Conservation (phyloP, 306 rosid species). For the Hippophae gyantsensis region DNA sequence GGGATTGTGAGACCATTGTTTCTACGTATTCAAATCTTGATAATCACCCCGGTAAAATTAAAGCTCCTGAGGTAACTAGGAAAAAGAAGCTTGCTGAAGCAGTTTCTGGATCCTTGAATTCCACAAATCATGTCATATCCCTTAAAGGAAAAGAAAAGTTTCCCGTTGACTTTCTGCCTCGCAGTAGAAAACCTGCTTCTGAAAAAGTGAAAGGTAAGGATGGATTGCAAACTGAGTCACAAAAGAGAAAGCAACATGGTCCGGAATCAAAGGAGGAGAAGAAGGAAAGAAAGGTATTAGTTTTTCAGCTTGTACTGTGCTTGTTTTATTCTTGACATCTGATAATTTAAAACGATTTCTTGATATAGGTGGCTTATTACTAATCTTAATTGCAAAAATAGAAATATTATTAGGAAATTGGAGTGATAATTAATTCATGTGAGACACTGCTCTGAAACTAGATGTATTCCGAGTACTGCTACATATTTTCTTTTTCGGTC, state of each 20-base stretch:
- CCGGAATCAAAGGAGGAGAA: conserved; percentile 79
- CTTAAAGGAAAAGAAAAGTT: conserved; percentile 73
- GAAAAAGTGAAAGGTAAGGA: conserved; percentile 38
- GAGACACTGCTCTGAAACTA: no score
- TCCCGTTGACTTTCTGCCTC: conserved; percentile 69
- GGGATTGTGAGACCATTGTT: conserved; percentile 92
- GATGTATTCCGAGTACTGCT: neutral
- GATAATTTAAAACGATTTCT: neutral
- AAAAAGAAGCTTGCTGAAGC: conserved; percentile 69
- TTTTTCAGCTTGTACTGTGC: conserved; percentile 2
- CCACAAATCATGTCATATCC: conserved; percentile 45
- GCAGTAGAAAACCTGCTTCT: conserved; percentile 28
- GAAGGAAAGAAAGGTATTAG: conserved; percentile 77
- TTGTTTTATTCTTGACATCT: neutral
- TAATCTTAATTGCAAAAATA: no score
- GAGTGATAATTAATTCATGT: no score
- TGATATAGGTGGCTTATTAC: neutral
- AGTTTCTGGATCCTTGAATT: conserved; percentile 40
- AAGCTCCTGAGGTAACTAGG: conserved; percentile 46
- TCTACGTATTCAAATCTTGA: conserved; percentile 74
- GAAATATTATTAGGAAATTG: no score
- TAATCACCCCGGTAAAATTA: conserved; percentile 80
- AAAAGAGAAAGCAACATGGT: conserved; percentile 60
- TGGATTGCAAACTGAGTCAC: conserved; percentile 38
- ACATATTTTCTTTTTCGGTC: neutral